Evolutionary conservation across 768 basidiomycete species (phyloP).

Genomic region (Termitomyces sp.): DNA sequence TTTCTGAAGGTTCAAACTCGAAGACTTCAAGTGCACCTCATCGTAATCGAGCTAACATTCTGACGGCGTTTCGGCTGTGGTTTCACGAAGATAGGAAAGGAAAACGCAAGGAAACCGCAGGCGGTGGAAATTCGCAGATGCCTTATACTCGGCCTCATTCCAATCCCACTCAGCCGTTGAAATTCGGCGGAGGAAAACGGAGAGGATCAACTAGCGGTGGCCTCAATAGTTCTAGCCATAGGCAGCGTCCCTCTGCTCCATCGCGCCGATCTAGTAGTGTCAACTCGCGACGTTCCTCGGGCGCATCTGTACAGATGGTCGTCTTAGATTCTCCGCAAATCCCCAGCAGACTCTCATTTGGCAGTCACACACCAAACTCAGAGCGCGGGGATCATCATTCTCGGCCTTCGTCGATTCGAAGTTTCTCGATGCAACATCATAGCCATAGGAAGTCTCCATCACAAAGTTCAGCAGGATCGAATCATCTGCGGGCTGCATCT

Average conservation of each 20-base stretch:
- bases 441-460: conserved; percentile 75
- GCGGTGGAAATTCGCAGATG: conserved; percentile 20
- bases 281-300: conserved; percentile 72
- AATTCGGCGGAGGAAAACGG: conserved; percentile 40
- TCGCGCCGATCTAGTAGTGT: conserved; percentile 89
- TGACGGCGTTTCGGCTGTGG: conserved; percentile 86
- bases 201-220: conserved; percentile 29
- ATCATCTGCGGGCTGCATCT: conserved; percentile 62
- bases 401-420: conserved; percentile 82
- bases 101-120: conserved; percentile 58
- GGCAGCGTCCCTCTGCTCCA: conserved; percentile 68
- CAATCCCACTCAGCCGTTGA: conserved; percentile 9
- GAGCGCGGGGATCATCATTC: conserved; percentile 77
- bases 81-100: conserved; percentile 90
- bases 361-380: conserved; percentile 82
- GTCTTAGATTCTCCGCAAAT: conserved; percentile 59
- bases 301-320: conserved; percentile 41
- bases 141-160: conserved; percentile 17
- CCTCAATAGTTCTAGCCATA: conserved; percentile 33
- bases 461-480: conserved; percentile 69
- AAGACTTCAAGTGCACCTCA: conserved; percentile 22
- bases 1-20: conserved; percentile 21
- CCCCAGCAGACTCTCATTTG: conserved; percentile 65
- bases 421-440: conserved; percentile 62
- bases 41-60: conserved; percentile 71